Conservation (phyloP, 2,329 filamentous ascomycete species). For the Neodidymelliopsis sp. region DNA sequence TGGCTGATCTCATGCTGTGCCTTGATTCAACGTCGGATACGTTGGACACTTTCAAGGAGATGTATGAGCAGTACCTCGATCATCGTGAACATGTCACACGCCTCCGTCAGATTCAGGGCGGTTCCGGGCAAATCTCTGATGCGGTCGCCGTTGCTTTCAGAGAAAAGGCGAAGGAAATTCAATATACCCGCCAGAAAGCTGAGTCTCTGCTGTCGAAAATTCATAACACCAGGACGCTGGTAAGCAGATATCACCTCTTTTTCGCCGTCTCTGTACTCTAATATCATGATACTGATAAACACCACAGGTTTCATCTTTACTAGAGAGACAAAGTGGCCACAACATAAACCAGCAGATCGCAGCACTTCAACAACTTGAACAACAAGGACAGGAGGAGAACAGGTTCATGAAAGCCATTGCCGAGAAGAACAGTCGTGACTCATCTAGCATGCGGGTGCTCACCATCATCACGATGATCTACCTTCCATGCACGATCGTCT, state of each 20-base stretch:
- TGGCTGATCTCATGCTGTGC: conserved; percentile 27
- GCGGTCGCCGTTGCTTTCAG: background rate
- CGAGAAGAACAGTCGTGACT: conserved; percentile 32
- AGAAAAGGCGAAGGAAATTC: background rate
- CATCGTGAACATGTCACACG: background rate
- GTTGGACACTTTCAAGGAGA: conserved; percentile 9
- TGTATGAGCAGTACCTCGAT: background rate
- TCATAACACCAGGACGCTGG: conserved; percentile 4
- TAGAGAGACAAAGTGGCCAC: conserved; percentile 26
- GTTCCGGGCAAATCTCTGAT: background rate
- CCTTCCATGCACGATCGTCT: conserved; percentile 33
- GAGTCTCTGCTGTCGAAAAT: conserved; percentile 2
- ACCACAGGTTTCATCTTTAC: conserved; percentile 26
- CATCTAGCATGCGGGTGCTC: conserved; percentile 31
- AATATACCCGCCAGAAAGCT: conserved; percentile 1
- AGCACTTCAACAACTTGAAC: conserved; percentile 26
- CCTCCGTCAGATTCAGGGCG: background rate
- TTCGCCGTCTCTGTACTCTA: too few species aligned
- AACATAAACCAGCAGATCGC: conserved; percentile 30
- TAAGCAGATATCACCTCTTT: background rate
- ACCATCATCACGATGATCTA: conserved; percentile 39
- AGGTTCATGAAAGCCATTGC: conserved; percentile 29
- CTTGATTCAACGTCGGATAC: conserved; percentile 31
- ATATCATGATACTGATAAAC: too few species aligned
- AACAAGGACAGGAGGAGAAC: conserved; percentile 28